Base-by-base conservation (phyloP, 2,329 filamentous ascomycete genomes). In the Alternaria sp. region DNA sequence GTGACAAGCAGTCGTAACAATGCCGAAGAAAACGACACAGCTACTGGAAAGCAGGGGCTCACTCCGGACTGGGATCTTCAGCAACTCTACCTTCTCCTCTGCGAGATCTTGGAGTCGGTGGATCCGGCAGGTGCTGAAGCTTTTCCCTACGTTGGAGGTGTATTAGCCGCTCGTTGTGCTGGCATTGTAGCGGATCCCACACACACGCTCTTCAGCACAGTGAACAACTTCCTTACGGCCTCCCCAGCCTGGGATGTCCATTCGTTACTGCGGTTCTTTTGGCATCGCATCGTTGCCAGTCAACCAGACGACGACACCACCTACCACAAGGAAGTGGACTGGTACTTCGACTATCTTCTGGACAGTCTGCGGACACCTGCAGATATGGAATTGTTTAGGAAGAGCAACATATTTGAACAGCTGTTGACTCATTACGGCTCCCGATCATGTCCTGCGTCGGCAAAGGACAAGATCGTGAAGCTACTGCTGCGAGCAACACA, bases 161-260 rank as follows among this genome's bases (percentile, higher is more conserved):
- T 91, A 11, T 96, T 97, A 71, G 90, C 93, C 8, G 85, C 87
- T 50, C 88, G 89, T 67, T 88, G 90, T 1, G 84, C 97, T 8
- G 82, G 86, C 2, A 88, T 97, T 15, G 82, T 97, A 49, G 87
- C 85, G 21, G 90, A 93, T 65, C 95, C 95, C 0, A 85, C 93
- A 15, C 93, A 97, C 75, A 88, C 88, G 64, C 87, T 97, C 41
- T 98, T 97, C 77, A 88, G 89, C 61, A 97, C 97, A 77, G 83
- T 96, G 80, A 97, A 97, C 82, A 84, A 86, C 6, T 97, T 94
- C 78, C 87, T 98, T 37, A 92, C 92, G 21, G 89, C 89, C 55
- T 87, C 89, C 0, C 94, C 95, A 1, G 80, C 85, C 23, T 98
- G 95, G 95, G 85, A 89, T 12, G 75, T 85, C 11, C 79, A 79